These are phyloP conservation scores for Lodderomyces margitis DNA, from an alignment of 1,139 yeast genomes.

Conservation along the genomic window DNA sequence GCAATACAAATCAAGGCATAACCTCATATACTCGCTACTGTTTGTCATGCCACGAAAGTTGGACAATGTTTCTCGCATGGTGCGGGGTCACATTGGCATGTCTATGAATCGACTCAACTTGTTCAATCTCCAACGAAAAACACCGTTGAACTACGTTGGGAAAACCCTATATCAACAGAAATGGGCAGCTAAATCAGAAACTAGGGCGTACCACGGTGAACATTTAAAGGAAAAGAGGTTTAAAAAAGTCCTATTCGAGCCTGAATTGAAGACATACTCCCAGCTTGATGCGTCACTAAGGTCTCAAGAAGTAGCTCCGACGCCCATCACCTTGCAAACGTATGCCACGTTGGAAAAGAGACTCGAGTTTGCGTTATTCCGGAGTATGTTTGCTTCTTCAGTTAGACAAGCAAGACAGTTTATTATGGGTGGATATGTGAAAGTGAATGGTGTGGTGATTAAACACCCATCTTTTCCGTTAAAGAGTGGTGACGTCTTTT, in stretches of 20 bases:
- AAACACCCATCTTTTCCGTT: constrained; percentile 79
- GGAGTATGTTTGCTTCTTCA: constrained; percentile 92
- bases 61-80: constrained; percentile 53
- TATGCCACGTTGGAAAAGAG: constrained; percentile 86
- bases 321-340: constrained; percentile 87
- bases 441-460: constrained; percentile 77
- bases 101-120: constrained; percentile 91
- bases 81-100: constrained; percentile 78
- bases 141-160: constrained; percentile 48
- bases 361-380: constrained; percentile 83
- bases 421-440: constrained; percentile 76
- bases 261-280: constrained; percentile 79
- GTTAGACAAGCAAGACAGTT: constrained; percentile 93
- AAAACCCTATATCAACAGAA: constrained; percentile 83
- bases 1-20: background rate
- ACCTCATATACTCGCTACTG: background rate
- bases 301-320: constrained; percentile 54
- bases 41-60: constrained; percentile 61
- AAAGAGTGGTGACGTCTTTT: constrained; percentile 81
- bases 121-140: constrained; percentile 78
- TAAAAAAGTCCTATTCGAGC: constrained; percentile 61
- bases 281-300: constrained; percentile 75
- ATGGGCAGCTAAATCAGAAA: constrained; percentile 87
- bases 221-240: constrained; percentile 83
- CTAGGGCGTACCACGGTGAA: constrained; percentile 96